Percentiles rank a stretch among this genome's conserved stretches.
phyloP scores from a whole-genome alignment of 768 basidiomycete genomes.

The Terana coerulea region DNA sequence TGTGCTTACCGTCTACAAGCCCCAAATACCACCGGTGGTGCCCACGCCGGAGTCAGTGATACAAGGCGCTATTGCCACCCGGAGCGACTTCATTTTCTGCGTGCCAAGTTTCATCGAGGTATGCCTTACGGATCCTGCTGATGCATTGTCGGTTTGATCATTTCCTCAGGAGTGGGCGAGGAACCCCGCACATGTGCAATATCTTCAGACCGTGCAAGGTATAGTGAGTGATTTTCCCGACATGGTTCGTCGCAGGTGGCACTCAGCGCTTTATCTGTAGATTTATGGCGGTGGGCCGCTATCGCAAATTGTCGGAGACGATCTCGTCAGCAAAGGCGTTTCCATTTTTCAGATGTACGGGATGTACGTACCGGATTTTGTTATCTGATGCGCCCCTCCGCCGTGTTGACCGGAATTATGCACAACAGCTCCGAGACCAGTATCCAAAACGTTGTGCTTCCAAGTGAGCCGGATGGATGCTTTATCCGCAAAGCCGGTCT shows the following conservation, averaged over 20 bases:
- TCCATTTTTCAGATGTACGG: conserved; percentile 12
- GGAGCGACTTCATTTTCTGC: conserved; percentile 23
- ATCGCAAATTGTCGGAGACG: conserved; percentile 13
- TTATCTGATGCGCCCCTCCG: not conserved
- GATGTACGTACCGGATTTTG: conserved; percentile 3
- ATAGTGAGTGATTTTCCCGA: conserved; percentile 8
- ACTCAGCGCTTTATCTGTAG: conserved; percentile 1
- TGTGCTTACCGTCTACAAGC: conserved; percentile 22
- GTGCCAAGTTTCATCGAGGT: conserved; percentile 31
- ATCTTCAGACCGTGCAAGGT: conserved; percentile 8
- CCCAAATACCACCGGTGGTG: conserved; percentile 20
- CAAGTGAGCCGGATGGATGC: not conserved
- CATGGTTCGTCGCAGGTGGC: not conserved
- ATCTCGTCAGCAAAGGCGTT: conserved; percentile 9
- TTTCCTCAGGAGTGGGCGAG: conserved; percentile 25
- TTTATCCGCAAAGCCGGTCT: not conserved
- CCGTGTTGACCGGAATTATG: not conserved
- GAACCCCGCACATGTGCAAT: conserved; percentile 18
- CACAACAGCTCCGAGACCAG: conserved; percentile 11
- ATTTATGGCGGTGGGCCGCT: conserved; percentile 18
- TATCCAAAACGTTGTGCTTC: conserved; percentile 7
- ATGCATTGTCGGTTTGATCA: not conserved
- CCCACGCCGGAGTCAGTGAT: conserved; percentile 25
- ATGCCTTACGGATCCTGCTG: not conserved
- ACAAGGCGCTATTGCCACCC: conserved; percentile 17